A percentile compares a stretch with the other conserved stretches of the same genome.
Conservation (phyloP, 1,139 yeast genomes). For the Starmera stellimalicola region DNA sequence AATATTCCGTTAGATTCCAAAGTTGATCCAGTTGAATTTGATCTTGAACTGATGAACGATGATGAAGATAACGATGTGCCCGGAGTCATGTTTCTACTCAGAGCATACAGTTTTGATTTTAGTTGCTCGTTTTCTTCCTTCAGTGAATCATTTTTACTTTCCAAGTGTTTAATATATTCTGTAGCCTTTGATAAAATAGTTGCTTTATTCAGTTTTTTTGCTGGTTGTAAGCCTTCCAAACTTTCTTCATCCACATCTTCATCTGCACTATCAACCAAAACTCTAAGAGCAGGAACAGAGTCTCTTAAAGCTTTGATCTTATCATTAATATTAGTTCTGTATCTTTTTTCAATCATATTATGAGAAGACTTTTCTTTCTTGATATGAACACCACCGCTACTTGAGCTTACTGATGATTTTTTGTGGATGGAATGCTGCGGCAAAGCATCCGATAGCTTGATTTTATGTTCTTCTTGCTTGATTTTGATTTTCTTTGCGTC, state of each 20-base stretch:
- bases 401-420: constrained; percentile 1
- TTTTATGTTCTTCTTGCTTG: constrained; percentile 3
- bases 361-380: constrained; percentile 56
- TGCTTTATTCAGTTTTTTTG: constrained; percentile 80
- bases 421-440: constrained; percentile 17
- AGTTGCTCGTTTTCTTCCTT: constrained; percentile 45
- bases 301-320: constrained; percentile 58
- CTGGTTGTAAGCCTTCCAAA: constrained; percentile 83
- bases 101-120: constrained; percentile 21
- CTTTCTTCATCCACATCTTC: constrained; percentile 27
- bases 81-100: constrained; percentile 8
- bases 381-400: constrained; percentile 6
- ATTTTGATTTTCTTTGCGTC: not conserved
- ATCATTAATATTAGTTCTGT: constrained; percentile 63
- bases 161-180: constrained; percentile 80
- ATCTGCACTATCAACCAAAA: constrained; percentile 28
- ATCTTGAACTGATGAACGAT: constrained; percentile 2
- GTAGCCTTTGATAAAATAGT: constrained; percentile 82
- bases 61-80: constrained; percentile 15
- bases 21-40: constrained; percentile 2
- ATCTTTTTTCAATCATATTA: constrained; percentile 68
- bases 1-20: constrained; percentile 9
- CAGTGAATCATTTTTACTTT: constrained; percentile 51
- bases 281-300: constrained; percentile 55
- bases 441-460: constrained; percentile 14